Base-by-base conservation (phyloP, 331 rosid species). In the Quercus phellos region DNA sequence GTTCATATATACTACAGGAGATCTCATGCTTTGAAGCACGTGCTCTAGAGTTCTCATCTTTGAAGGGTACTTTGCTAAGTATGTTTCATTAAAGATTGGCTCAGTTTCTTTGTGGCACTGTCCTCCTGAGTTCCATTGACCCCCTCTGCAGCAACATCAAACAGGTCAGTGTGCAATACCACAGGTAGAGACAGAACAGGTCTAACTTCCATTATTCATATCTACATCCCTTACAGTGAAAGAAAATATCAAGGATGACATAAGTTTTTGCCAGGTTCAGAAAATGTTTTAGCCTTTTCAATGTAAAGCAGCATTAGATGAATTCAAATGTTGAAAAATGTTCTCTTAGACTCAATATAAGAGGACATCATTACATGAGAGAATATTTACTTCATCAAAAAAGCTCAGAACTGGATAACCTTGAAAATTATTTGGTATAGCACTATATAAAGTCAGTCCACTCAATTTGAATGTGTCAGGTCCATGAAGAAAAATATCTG, bases 91-190 rank as follows among this genome's bases (percentile, higher is more conserved):
- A 21, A 74, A 79, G 79, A 95, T 93, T 29, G 98, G 99, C 59
- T 90, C 93, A 1, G 83, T 84, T 84, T 95, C 98, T 78, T 84
- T 85, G 86, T 87, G 86, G 84, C 99, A 95, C 53, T 88, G 92
- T 70, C 99, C 99, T 56, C 99, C 97, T 1, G 99, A 93, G 76
- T 95, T 93, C 99, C 99, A 95, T 53, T 86, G 94, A 46, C 99
- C 99, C 64, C 98, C 94, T 18, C 99, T 95, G 90, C 87, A 85
- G 79, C 55, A 78, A 85, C 58, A 77, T 81, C 66, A 80, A 46
- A 76, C 55, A 70, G 50, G 55, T 79, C 30, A 74, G 53, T 42
- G 56, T n/a, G 78, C 81, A 46, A 26, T 10, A 14, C 46, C 51
- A 14, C 8, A 19, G 10, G 21, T 17, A 58, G 55, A 56, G 55